Base-by-base conservation (phyloP, 2,329 filamentous ascomycete species). In the Fusarium sp. region DNA sequence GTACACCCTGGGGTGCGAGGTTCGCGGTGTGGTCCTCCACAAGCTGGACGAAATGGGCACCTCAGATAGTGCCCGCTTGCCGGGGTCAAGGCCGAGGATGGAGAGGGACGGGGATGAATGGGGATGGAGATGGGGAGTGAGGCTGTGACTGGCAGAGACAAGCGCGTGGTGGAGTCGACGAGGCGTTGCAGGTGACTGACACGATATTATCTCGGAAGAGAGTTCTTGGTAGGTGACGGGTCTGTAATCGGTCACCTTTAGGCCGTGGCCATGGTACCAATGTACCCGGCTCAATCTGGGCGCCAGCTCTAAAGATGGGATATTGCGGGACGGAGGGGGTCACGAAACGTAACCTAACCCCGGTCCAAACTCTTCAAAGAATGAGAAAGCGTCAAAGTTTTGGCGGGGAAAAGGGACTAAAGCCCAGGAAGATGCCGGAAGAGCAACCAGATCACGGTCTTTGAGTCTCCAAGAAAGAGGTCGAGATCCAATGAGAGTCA, bases 171-270 rank as follows among this genome's bases (percentile, higher is more conserved):
- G 72, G 72, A 70, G 54, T 57, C 62, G 49, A 62, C 50, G 70
- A 73, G 67, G 71, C 68, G 65, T 74, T 63, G 70, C 65, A 73
- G 69, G 71, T 72, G 70, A 74, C 62, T 65, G 66, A 39, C 76
- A 77, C 76, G 76, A 77, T 71, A 72, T 77, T 75, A 77, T 76
- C 71, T 68, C 76, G 76, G 76, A 77, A 77, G 66, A 65, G 64
- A 67, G 58, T 61, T 65, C 71, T 73, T 73, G 73, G 70, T 72
- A 28, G 26, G 63, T 68, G 64, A 67, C 56, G 53, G 56, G 63
- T 62, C 52, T 57, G 68, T 56, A 69, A 53, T n/a, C 45, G 28
- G 28, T 24, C 40, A 46, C 24, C 39, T 30, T 46, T 24, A 34
- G 17, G n/a, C 34, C 43, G 19, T 45, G 28, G 54, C 19, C 23